Evolutionary conservation across 2,329 filamentous ascomycete genomes (phyloP), one percentile per base, ranked within the genome.

Genomic region (Pyrenophora tritici-repentis): DNA sequence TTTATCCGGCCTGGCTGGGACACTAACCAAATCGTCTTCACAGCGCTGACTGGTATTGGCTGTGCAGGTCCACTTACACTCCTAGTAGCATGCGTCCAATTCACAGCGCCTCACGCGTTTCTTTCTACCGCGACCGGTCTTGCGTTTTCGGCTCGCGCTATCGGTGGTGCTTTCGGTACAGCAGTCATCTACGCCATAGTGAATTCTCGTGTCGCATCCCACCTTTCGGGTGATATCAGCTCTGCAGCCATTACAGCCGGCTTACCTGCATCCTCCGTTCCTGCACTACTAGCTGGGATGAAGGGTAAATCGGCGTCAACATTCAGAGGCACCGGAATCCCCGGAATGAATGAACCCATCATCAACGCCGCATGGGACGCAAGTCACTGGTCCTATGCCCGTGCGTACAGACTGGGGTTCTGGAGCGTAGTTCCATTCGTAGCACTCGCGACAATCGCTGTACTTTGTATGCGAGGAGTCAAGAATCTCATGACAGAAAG

Each of bases 401-500:
- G 53, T 17, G 68, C 65, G 2, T 70, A 71, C 38, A 37, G 62
- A 14, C 35, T 69, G n/a, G 67, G 64, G 0, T 71, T 63, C 53
- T 65, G 62, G 64, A 70, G 67, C 13, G 61, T 71, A 1, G 53
- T 71, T 2, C 68, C 68, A 16, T 71, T 71, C 31, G 66, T 68
- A 2, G 65, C 65, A 8, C 48, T 71, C 0, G 66, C 66, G 8
- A 63, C 59, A 0, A 53, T 62, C 9, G 53, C 56, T 12, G 64
- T 68, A 12, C 55, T 59, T 3, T 65, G 55, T 34, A 61, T 72
- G 65, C 63, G 40, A 40, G 67, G 66, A 4, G 61, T 69, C 9
- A 62, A 58, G 29, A 53, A 66, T 8, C 34, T 69, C 9, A 69
- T 69, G 66, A 69, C 66, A 2, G 66, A 69, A 48, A 61, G 58